Conservation (phyloP, 805 yeast genomes). For the Pichia paraexigua region DNA sequence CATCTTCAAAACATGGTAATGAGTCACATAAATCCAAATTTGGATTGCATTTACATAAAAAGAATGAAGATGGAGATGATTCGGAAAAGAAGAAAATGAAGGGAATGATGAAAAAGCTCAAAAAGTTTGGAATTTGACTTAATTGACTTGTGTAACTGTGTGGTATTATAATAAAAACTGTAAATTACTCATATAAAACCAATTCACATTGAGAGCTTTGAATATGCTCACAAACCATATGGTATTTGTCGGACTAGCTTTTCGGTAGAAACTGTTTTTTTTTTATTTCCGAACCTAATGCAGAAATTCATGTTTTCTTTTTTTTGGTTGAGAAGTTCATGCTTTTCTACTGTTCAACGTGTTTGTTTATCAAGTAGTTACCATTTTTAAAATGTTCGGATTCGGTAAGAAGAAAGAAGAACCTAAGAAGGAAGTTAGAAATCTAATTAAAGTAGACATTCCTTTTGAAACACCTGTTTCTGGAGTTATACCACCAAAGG, state of each 20-base stretch:
- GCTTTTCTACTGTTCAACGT: too few species aligned
- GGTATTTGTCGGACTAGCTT: too few species aligned
- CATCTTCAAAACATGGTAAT: slow-evolving; percentile 3
- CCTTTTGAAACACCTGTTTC: slow-evolving; percentile 56
- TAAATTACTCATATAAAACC: too few species aligned
- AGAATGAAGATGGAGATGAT: neutral
- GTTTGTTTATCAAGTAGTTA: neutral
- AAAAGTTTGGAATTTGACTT: slow-evolving; percentile 14
- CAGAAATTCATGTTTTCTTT: too few species aligned
- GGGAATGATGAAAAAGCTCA: slow-evolving; percentile 20
- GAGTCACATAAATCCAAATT: slow-evolving; percentile 6
- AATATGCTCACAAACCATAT: neutral
- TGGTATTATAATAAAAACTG: neutral
- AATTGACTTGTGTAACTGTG: neutral
- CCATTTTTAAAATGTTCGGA: slow-evolving; percentile 15
- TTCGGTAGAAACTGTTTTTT: too few species aligned
- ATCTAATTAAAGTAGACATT: slow-evolving; percentile 18
- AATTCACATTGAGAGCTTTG: neutral
- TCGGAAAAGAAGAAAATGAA: slow-evolving; percentile 13
- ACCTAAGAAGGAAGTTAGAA: slow-evolving; percentile 5
- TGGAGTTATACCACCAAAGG: slow-evolving; percentile 43
- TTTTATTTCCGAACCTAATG: too few species aligned
- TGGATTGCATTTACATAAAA: slow-evolving; percentile 3
- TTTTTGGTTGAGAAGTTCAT: too few species aligned
- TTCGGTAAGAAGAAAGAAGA: slow-evolving; percentile 22